Conservation (phyloP, 1,139 yeast genomes). For the Yamadazyma membranifaciens region DNA sequence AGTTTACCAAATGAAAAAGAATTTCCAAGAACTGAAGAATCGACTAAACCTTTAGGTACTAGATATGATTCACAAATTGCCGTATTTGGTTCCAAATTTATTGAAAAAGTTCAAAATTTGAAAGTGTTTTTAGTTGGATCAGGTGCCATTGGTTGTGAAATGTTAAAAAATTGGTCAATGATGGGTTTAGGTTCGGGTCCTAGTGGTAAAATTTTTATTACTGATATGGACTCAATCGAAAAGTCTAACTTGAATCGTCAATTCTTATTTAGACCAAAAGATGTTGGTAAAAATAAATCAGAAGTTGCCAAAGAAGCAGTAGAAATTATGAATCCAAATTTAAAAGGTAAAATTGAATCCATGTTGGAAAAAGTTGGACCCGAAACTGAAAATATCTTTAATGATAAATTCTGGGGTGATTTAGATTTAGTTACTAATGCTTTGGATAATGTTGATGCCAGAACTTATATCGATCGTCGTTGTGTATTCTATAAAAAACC, state of each 20-base stretch:
- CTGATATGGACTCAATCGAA: conserved; percentile 95
- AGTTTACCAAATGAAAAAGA: conserved; percentile 66
- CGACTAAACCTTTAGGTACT: conserved; percentile 71
- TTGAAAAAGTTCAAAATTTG: conserved; percentile 68
- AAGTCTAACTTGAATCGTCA: conserved; percentile 95
- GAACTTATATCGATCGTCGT: conserved; percentile 96
- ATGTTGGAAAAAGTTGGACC: conserved; percentile 86
- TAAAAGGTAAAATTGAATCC: conserved; percentile 73
- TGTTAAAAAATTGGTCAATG: conserved; percentile 97
- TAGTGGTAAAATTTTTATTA: conserved; percentile 75
- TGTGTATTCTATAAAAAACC: conserved; percentile 93
- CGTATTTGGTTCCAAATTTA: conserved; percentile 81
- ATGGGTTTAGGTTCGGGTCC: conserved; percentile 95
- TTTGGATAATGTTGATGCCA: conserved; percentile 93
- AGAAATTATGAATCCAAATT: conserved; percentile 77
- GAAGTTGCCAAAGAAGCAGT: conserved; percentile 90
- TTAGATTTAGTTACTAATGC: conserved; percentile 94
- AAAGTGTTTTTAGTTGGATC: conserved; percentile 92
- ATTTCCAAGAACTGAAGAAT: conserved; percentile 64
- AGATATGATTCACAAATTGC: conserved; percentile 95
- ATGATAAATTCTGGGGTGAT: conserved; percentile 81
- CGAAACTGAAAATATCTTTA: conserved; percentile 85
- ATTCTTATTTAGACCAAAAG: conserved; percentile 88
- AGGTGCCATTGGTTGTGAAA: conserved; percentile 99
- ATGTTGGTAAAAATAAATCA: conserved; percentile 89